Evolutionary conservation across 1,284 basidiomycete genomes (phyloP), one percentile per base, ranked within the genome.

Genomic region (Blastosporella zonata): DNA sequence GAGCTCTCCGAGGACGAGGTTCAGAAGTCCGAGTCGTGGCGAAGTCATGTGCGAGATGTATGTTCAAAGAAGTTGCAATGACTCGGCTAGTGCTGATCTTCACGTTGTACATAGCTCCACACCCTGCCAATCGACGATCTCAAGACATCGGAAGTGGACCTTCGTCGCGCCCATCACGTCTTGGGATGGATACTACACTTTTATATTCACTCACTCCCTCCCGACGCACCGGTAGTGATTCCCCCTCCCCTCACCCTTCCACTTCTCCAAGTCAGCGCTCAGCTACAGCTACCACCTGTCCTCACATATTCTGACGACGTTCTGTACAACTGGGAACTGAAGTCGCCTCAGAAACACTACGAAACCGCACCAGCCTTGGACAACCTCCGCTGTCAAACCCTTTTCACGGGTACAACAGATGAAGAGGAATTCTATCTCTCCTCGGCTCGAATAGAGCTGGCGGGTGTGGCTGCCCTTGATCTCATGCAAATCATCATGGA

Each of bases 261-360:
- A 0, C 77, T 93, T 22, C 78, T 93, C n/a, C 75, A 81, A 55
- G 75, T 94, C 20, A 91, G 84, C 17, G 68, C 75, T 0, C 73
- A 88, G 43, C 80, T 98, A 12, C 87, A 89, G 52, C 70, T 98
- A 1, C 94, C 96, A 0, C 94, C 95, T 0, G 77, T 97, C 35
- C 75, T 96, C 39, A 97, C 94, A 1, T 98, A 97, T 62, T 90
- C 94, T 9, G 94, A 96, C 64, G 89, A 87, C 23, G 94, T 97
- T 2, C 76, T 98, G 6, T 98, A 94, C 73, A 97, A 97, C 63
- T 97, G 92, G 91, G 66, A 70, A 6, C 71, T 80, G 48, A 69
- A 66, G 42, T 64, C 60, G 13, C 46, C 58, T 4, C 45, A 47
- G n/a, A 47, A 54, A 8, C 25, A 37, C 2, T 6, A 38, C 8